Conservation (phyloP, 2,329 filamentous ascomycete genomes). For the Alternaria conjuncta region DNA sequence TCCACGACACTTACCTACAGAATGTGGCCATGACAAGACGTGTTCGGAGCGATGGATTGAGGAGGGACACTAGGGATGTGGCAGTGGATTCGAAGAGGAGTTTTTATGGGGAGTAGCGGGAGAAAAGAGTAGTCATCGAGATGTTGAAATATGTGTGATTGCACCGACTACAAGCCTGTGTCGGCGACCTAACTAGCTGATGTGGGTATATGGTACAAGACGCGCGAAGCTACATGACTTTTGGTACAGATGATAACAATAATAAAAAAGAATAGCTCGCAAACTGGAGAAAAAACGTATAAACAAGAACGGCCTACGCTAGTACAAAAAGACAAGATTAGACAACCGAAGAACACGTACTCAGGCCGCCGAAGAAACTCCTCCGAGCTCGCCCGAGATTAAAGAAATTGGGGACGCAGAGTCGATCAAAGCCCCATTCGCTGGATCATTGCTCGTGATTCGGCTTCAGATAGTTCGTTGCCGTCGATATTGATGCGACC, state of each 20-base stretch:
- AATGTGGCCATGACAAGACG: not conserved
- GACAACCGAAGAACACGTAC: not conserved
- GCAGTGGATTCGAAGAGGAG: not conserved
- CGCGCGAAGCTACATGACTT: not conserved
- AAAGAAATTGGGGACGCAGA: not conserved
- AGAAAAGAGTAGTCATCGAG: not conserved
- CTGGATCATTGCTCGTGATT: constrained; percentile 41
- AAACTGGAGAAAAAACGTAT: not conserved
- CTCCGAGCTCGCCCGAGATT: not conserved
- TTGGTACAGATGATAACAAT: not conserved
- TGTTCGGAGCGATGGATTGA: constrained; percentile 6
- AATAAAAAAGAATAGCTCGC: not conserved
- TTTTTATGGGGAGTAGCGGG: not conserved
- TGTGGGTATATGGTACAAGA: constrained; percentile 1
- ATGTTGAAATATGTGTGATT: not conserved
- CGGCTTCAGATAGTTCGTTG: constrained; percentile 37
- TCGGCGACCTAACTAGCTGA: not conserved
- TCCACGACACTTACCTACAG: not conserved
- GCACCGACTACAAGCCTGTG: not conserved
- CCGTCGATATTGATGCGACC: constrained; percentile 49
- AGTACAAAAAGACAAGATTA: not conserved
- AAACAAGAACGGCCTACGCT: not conserved
- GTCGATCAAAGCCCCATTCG: constrained; percentile 38
- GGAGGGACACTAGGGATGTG: constrained; percentile 4
- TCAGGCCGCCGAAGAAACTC: not conserved